Evolutionary conservation across 2,329 filamentous ascomycete genomes (phyloP), one percentile per base, ranked within the genome.

Genomic region (Cladosporium austrohemisphaericum): DNA sequence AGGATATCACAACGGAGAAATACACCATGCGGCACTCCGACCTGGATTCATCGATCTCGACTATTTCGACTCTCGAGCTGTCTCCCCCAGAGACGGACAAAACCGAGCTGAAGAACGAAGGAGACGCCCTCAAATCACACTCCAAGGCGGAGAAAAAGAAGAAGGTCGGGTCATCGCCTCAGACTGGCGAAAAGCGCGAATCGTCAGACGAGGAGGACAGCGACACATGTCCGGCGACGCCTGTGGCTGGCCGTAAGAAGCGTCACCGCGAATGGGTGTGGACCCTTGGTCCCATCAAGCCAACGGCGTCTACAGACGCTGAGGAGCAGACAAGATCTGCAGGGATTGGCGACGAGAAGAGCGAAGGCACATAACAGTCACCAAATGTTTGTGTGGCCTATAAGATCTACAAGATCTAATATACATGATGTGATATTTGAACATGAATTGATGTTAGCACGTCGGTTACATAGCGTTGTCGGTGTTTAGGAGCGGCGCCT

Each of bases 11-110:
- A 54, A 83, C 73, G 2, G 70, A 73, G 32, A 73, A 68, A 50
- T 83, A 79, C 63, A 77, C 74, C 4, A 65, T 76, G 45, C 74
- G 75, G 29, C 78, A 82, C 55, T 77, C 76, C 1, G 80, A 83
- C 60, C 65, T 83, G 9, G 65, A 71, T 6, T 68, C 71, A 40
- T 68, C 63, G 1, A 54, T 56, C 22, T 67, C 67, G 4, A 60
- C 60, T 22, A 68, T 61, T 8, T 59, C 61, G 3, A 64, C 57
- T 0, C 41, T 62, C 4, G 56, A 61, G 25, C 46, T 62, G 22
- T 53, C 60, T 3, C 57, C 55, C 7, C 51, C 50, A 19, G 47
- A 19, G 22, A 16, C 33, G 41, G 50, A 18, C 23, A 47, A 49
- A 22, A 9, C 26, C 5, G 41, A 23, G 6, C 23, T 14, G 18